phyloP scores from a whole-genome alignment of 768 basidiomycete species.

The Boletus bicolor region DNA sequence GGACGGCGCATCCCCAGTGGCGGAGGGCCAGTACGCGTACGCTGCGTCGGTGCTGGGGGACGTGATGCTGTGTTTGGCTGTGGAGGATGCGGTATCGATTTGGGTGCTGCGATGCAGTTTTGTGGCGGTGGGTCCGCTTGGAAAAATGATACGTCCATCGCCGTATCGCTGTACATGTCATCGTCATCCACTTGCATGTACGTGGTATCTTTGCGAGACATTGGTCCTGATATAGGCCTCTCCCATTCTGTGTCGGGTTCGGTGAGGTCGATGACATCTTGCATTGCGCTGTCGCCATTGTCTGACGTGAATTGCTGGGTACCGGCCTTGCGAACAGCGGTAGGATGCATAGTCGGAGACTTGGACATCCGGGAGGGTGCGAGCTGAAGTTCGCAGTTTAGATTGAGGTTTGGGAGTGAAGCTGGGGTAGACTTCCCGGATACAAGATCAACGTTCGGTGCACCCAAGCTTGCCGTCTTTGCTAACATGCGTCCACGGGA shows the following conservation, averaged over 20 bases:
- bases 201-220: conserved; percentile 2
- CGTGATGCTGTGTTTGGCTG: neutral
- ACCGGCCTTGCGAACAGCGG: neutral
- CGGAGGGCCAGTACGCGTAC: conserved; percentile 19
- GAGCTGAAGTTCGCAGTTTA: conserved; percentile 7
- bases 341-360: neutral
- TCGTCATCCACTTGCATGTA: conserved; percentile 19
- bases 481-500: no score
- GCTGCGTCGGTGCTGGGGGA: conserved; percentile 7
- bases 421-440: conserved; percentile 4
- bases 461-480: no score
- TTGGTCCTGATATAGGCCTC: neutral
- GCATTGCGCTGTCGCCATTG: conserved; percentile 12
- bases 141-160: conserved; percentile 22
- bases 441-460: no score
- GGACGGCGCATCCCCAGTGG: conserved; percentile 30
- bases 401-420: conserved; percentile 9
- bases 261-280: conserved; percentile 18
- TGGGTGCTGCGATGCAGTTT: neutral
- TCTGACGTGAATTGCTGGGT: neutral
- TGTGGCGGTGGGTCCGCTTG: neutral
- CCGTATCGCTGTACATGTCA: conserved; percentile 4
- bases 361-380: neutral
- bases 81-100: conserved; percentile 1
- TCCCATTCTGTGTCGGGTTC: conserved; percentile 21